Evolutionary conservation across 192 early-diverging fungal genomes (phyloP), one percentile per base, ranked within the genome.

Genomic region (Backusella parvicylindrica): DNA sequence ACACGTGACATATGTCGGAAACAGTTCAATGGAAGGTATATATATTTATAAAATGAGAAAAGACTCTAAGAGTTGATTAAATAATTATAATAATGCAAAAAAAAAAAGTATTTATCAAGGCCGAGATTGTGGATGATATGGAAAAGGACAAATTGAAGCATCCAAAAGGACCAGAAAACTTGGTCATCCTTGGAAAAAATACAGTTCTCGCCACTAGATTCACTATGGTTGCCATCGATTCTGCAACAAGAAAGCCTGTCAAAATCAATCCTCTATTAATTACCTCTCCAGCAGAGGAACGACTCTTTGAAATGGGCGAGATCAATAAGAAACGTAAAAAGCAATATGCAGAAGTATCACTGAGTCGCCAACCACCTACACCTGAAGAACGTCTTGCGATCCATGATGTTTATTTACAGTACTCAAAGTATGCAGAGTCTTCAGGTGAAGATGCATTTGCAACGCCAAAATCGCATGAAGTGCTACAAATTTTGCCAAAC

Each of bases 221-320:
- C 73, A 95, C 93, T 6, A 98, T 96, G 95, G 96, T 94, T 32
- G 94, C 92, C 3, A 83, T 89, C 32, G 90, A 96, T 80, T 85
- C 92, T 7, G 69, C 82, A 32, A 94, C 93, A 1, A 84, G 84
- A 33, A 92, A 91, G 70, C 79, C 94, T 7, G 88, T 86, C 11
- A 85, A 89, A 64, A 87, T 97, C 36, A 93, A 93, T 68, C 91
- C 91, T 32, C 76, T 98, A 65, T 72, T 82, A 15, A 76, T 95
- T 35, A 90, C 91, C 26, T 91, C 89, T 16, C 92, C 92, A 9
- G 82, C 88, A 71, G 92, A 98, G 77, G 84, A 92, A 38, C 79
- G 85, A 3, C 81, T 98, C 2, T 91, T 92, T 68, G 84, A 88
- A 66, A 73, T 88, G 49, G 93, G 93, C 1, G 91, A 92, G 80